Evolutionary conservation across 139 green algal species (phyloP).

Genomic region (Tetraselmis striata): DNA sequence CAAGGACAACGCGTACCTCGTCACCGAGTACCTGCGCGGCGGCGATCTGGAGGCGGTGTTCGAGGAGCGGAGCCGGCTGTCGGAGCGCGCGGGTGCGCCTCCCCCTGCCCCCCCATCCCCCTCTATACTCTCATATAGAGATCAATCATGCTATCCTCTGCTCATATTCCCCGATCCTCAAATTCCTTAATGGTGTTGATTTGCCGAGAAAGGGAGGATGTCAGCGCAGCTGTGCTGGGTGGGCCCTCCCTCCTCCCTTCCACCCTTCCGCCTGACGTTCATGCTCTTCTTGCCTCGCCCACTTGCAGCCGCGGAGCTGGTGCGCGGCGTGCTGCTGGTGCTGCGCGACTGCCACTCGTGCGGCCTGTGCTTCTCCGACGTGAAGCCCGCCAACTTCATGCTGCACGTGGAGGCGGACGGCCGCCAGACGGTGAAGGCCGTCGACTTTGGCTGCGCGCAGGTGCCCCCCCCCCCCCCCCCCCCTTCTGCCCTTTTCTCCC

Average conservation of each 20-base stretch:
- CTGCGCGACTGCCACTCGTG: slow-evolving; percentile 6
- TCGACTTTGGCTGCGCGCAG: slow-evolving; percentile 18
- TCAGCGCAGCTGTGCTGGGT: too few relatives aligned
- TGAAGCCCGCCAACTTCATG: slow-evolving; percentile 22
- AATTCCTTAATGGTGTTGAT: too few relatives aligned
- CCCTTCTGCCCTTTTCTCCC: too few relatives aligned
- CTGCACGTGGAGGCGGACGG: neutral
- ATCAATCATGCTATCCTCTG: neutral
- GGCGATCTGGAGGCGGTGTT: neutral
- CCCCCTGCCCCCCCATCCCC: neutral
- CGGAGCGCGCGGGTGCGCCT: neutral
- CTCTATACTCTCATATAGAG: neutral
- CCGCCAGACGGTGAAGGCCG: slow-evolving; percentile 8
- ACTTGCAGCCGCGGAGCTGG: neutral
- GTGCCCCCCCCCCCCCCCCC: too few relatives aligned
- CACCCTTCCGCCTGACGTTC: too few relatives aligned
- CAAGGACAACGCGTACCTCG: neutral
- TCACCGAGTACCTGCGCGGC: neutral
- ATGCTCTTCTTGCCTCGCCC: neutral
- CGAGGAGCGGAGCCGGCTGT: neutral
- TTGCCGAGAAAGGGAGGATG: too few relatives aligned
- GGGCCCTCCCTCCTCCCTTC: too few relatives aligned
- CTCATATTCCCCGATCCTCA: too few relatives aligned
- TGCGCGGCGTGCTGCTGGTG: slow-evolving; percentile 4
- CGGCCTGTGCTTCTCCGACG: slow-evolving; percentile 2